These are phyloP conservation scores for Linderniella brevidens DNA, from an alignment of 257 asterid genomes.

Conservation along the genomic window DNA sequence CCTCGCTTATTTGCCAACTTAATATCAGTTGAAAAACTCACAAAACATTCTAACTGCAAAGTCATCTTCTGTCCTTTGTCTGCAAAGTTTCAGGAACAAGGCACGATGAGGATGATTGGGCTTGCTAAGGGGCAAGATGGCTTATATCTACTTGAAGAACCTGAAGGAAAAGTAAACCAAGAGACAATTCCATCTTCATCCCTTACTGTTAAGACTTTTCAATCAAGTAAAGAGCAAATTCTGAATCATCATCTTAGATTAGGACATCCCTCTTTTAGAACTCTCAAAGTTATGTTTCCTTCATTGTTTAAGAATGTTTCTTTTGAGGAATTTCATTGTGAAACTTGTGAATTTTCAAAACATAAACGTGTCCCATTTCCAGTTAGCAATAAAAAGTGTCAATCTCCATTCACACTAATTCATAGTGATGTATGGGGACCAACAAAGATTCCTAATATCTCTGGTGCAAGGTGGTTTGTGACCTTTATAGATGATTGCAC, in stretches of 20 bases:
- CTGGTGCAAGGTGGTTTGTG: background rate
- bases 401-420: background rate
- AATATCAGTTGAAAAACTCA: background rate
- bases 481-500: background rate
- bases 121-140: background rate
- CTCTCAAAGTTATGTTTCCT: slow-evolving; percentile 1
- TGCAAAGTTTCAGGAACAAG: background rate
- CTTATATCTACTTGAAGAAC: background rate
- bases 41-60: background rate
- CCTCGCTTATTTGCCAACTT: background rate
- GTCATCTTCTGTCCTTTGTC: background rate
- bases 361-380: background rate
- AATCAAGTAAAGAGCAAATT: background rate
- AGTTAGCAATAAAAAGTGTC: background rate
- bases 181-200: background rate
- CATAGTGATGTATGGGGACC: background rate
- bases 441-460: background rate
- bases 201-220: background rate
- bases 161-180: background rate
- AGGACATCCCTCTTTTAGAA: slow-evolving; percentile 2
- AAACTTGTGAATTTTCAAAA: background rate
- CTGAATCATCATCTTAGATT: background rate
- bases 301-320: background rate
- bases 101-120: background rate
- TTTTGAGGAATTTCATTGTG: background rate